Evolutionary conservation across 2,329 filamentous ascomycete species (phyloP), one percentile per base, ranked within the genome.

Genomic region (Phialophora verrucosa): DNA sequence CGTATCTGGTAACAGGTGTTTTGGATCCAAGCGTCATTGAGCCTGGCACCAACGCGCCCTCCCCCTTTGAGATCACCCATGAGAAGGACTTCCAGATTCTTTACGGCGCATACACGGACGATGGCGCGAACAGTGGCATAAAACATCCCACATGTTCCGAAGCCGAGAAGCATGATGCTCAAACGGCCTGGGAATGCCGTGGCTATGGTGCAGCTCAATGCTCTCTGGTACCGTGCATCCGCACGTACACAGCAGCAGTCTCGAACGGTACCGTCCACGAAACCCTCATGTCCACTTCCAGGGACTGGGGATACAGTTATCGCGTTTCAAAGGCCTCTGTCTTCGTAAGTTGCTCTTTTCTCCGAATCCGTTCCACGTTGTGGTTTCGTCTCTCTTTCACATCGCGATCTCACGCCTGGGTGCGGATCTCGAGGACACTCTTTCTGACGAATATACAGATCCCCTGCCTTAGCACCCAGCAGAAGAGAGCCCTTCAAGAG

Each of bases 41-140:
- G 10, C 32, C 55, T 7, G 20, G 35, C n/a, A 42, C 32, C 8
- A 27, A 38, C 35, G 10, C 35, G 7, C 31, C 32, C 35, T 17
- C 12, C 25, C 35, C 55, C 14, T 38, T 44, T 35, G 31, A 42
- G 5, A 14, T 58, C 31, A 35, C 23, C 55, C 31, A 58, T 35
- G 55, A 58, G 23, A 58, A 42, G n/a, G 55, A 58, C 55, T 38
- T 58, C 27, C 31, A 58, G 31, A 44, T 44, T 31, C 55, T 58
- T 23, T 20, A 23, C 31, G 55, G 31, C 2, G 31, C 31, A 42
- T 38, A 58, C 20, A 58, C n/a, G 23, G 25, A 35, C n/a, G 32
- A 58, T 11, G 17, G 17, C 17, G 31, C 10, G 7, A 27, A 58
- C 32, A 25, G 31, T 58, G 32, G 12, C 23, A 29, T 53, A 10